Base-by-base conservation (phyloP, 805 yeast genomes). In the Lipomyces anomalus region DNA sequence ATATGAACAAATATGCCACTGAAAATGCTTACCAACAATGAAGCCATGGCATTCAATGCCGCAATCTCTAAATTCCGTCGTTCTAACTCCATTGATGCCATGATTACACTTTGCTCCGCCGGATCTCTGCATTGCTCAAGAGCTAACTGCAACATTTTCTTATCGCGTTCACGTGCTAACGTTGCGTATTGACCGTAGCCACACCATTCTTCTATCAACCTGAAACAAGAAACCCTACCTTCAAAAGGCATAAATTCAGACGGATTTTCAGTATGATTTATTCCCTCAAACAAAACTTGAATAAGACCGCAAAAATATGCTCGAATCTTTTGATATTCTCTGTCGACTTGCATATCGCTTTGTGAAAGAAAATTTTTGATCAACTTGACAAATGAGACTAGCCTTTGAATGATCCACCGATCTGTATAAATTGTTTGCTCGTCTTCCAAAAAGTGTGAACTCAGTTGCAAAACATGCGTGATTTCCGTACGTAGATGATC, bases 171-270 rank as follows among this genome's bases (percentile, higher is more conserved):
- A 24, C 78, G 79, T 2, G 87, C 76, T 1, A 80, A 59, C 1
- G 70, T 60, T 6, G 77, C 72, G 21, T 79, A 70, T 42, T 77
- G 80, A 2, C 97, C 97, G 63, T 78, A 79, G 0, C 95, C 95
- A 62, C 96, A 88, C 99, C 99, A 92, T 61, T 86, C 95, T 54
- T 84, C 89, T 46, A 92, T 68, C 57, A 77, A 82, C 38, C 80
- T 77, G 67, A 87, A 89, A 50, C 94, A 84, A 2, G 85, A 82
- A 24, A 84, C 79, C 43, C 96, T 70, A 2, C 88, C 90, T 53
- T 82, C 87, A 62, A 89, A 88, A 1, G 95, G 90, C n/a, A 89
- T 68, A 78, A 89, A 80, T 33, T 70, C 67, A 2, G 57, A 43
- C 1, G 74, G 69, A 16, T 65, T 64, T n/a, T 61, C 64, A 30